Base-by-base conservation (phyloP, 495 filamentous ascomycete species). In the Neurospora sp. region DNA sequence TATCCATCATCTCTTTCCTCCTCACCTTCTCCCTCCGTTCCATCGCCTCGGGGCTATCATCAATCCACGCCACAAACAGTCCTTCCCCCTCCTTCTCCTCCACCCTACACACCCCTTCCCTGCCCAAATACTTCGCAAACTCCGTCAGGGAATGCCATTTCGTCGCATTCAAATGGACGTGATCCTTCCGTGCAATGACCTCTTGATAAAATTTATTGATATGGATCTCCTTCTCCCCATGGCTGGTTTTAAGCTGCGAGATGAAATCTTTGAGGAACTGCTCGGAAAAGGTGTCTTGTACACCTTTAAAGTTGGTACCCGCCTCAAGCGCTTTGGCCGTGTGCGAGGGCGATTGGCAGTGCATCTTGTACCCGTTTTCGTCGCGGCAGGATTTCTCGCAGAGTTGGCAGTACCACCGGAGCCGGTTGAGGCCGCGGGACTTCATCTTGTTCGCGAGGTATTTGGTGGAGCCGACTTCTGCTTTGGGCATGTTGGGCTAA, bases 171-270 rank as follows among this genome's bases (percentile, higher is more conserved):
- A 98, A 92, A 78, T 98, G 96, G 17, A 94, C 85, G 79, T 98
- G 96, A 79, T 94, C 89, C 79, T 92, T 92, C 80, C 92, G 85
- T 19, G 84, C 82, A 74, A 96, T 95, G 75, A 93, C 92, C 78
- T 93, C 90, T 81, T 98, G 93, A 79, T 99, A 99, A 79, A 97
- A 98, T 70, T 92, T 90, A 74, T 98, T 98, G 8, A 93, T 86
- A 39, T 93, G 86, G 3, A 98, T 88, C 71, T 88, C 84, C 83
- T 98, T 98, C 79, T 94, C 92, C 45, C 93, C 92, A 75, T 99
- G 96, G 0, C 87, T 86, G 1, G 94, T 96, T 66, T 87, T 84
- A 11, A 99, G 84, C 5, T 92, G 84, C 73, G 88, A 82, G 4
- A 97, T 45, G 76, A 99, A 99, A 80, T 94, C 92, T 59, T 86